Evolutionary conservation across 202 grass and related monocot genomes (phyloP).

Genomic region (Schoenoplectus tabernaemontani): DNA sequence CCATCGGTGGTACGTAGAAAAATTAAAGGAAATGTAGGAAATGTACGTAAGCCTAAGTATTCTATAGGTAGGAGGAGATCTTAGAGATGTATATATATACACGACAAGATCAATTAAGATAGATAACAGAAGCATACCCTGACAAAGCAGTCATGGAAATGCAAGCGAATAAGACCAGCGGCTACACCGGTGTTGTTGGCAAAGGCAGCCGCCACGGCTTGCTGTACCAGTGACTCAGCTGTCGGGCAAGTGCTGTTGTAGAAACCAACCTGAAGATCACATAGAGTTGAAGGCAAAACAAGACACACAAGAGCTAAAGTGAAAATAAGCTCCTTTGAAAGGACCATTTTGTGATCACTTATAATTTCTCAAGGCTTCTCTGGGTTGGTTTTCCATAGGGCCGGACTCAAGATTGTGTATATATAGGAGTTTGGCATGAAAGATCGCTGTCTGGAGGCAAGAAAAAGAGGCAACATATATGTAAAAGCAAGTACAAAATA

Average conservation of each 20-base stretch:
- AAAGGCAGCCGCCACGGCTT: conserved; percentile 44
- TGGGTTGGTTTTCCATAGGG: background rate
- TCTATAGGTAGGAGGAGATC: too few relatives aligned
- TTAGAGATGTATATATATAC: background rate
- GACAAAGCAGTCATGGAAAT: conserved; percentile 74
- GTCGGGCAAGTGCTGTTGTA: conserved; percentile 50
- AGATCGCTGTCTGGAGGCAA: background rate
- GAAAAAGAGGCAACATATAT: background rate
- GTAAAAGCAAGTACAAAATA: background rate
- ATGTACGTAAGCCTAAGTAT: background rate
- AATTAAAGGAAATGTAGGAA: background rate
- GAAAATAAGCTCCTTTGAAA: background rate
- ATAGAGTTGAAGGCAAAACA: conserved; percentile 3
- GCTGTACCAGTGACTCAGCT: conserved; percentile 51
- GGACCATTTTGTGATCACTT: conserved; percentile 3
- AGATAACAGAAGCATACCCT: conserved; percentile 17
- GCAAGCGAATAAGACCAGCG: conserved; percentile 50
- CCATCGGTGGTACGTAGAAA: background rate
- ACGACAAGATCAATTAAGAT: background rate
- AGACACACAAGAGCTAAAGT: background rate
- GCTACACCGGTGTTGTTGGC: conserved; percentile 56
- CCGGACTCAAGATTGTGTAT: background rate
- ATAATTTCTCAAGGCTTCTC: background rate
- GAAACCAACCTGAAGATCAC: conserved; percentile 58
- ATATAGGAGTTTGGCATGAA: background rate